Evolutionary conservation across 495 filamentous ascomycete species (phyloP).

Genomic region (Xylaria curta): DNA sequence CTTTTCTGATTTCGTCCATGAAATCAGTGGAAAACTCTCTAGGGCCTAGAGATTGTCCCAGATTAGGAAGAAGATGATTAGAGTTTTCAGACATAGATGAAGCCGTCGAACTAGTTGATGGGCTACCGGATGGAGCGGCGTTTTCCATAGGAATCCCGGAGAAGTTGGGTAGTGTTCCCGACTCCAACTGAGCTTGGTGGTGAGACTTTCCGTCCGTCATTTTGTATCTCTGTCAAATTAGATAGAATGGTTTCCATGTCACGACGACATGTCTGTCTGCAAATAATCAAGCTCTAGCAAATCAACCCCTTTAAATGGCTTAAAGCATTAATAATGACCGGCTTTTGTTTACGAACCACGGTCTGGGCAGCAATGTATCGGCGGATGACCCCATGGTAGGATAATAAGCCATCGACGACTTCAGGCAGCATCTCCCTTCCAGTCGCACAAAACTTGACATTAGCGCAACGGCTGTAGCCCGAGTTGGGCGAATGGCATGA

Average conservation of each 20-base stretch:
- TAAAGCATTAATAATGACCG: background rate
- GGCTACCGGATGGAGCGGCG: background rate
- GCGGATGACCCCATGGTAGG: conserved; percentile 12
- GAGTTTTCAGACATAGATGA: background rate
- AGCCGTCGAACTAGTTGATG: conserved; percentile 10
- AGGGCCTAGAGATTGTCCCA: background rate
- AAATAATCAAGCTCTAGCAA: conserved; percentile 12
- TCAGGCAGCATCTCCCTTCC: conserved; percentile 27
- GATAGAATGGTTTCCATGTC: background rate
- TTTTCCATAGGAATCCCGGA: conserved; percentile 5
- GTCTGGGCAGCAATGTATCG: conserved; percentile 23
- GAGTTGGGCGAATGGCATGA: conserved; percentile 22
- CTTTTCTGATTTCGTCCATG: conserved; percentile 35
- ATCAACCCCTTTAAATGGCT: conserved; percentile 6
- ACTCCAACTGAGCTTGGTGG: conserved; percentile 5
- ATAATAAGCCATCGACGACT: conserved; percentile 14
- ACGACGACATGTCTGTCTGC: background rate
- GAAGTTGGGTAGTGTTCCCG: conserved; percentile 5
- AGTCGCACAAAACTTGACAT: conserved; percentile 25
- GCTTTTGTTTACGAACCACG: conserved; percentile 11
- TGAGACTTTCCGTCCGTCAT: conserved; percentile 22
- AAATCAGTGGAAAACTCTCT: conserved; percentile 22
- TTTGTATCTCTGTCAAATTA: conserved; percentile 2
- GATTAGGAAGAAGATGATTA: background rate
- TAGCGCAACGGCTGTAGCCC: conserved; percentile 21